Evolutionary conservation across 441 rosid species (phyloP).

Genomic region (Capsella rubella): DNA sequence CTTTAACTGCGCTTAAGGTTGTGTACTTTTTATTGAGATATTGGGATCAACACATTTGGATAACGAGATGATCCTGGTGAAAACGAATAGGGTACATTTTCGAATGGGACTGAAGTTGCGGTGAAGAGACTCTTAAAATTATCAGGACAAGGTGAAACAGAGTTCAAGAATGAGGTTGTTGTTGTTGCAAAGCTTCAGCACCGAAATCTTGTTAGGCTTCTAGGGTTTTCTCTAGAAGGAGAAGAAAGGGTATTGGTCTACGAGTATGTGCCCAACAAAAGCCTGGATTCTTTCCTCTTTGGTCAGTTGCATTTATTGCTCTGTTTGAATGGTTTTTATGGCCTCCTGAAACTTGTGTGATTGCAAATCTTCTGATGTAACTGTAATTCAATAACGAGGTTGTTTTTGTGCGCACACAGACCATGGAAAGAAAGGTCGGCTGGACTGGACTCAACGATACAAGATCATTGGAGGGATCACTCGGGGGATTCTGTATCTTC

Average conservation of each 20-base stretch:
- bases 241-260: slow-evolving; percentile 58
- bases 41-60: not conserved
- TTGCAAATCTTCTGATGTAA: not conserved
- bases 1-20: not conserved
- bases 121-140: slow-evolving; percentile 54
- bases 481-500: slow-evolving; percentile 57
- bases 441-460: slow-evolving; percentile 54
- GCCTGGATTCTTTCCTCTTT: slow-evolving; percentile 59
- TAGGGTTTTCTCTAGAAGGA: slow-evolving; percentile 52
- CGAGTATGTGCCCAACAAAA: slow-evolving; percentile 58
- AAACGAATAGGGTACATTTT: slow-evolving; percentile 49
- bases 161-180: slow-evolving; percentile 67
- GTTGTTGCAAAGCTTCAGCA: slow-evolving; percentile 63
- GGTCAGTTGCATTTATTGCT: slow-evolving; percentile 41
- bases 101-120: slow-evolving; percentile 50
- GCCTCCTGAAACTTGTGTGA: not conserved
- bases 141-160: slow-evolving; percentile 55
- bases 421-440: slow-evolving; percentile 30
- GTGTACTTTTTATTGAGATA: not conserved
- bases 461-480: slow-evolving; percentile 51
- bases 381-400: not conserved
- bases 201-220: slow-evolving; percentile 56
- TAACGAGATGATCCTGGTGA: not conserved
- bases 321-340: not conserved
- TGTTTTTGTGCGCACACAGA: slow-evolving; percentile 39